Evolutionary conservation across 176 grass and related monocot genomes (phyloP), one percentile per base, ranked within the genome.

Genomic region (Eragrostis curvula): DNA sequence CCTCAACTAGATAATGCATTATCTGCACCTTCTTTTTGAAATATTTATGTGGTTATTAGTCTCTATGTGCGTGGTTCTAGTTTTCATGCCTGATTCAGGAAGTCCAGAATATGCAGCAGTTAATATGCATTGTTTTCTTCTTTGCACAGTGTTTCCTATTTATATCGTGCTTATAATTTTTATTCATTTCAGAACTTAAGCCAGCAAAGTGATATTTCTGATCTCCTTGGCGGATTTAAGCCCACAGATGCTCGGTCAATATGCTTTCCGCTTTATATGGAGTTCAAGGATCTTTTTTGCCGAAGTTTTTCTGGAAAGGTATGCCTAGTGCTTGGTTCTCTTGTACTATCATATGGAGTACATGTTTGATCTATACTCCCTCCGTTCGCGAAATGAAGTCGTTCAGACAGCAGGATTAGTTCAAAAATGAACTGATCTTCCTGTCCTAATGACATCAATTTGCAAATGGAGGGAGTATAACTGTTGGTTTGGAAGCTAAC

Each of bases 201-300:
- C 53, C 92, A 98, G 81, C 95, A 98, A 86, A 98, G 95, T 84
- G 95, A 98, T 81, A 91, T 91, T 79, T 87, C 95, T 78, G 95
- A 98, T 98, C 92, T 98, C 79, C 84, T 98, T 3, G 95, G 95
- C 42, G 95, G 95, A 63, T 98, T 92, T 87, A 98, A 98, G 78
- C 95, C 92, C 28, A 79, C 87, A 75, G 92, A 98, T 98, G 85
- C 78, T 49, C 83, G 79, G 25, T 98, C 86, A 52, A 94, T 95
- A 83, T 98, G 92, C 48, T 59, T 88, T 79, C 92, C 92, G 84
- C 88, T 98, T 89, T 98, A 93, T 78, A 73, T 51, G 2, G 92
- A 98, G 78, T 98, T 98, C 90, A 95, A 89, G 75, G 61, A 85
- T 62, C 87, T 98, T 74, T 94, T 98, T 65, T 89, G 81, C 77